Evolutionary conservation across 805 yeast genomes (phyloP), one percentile per base, ranked within the genome.

Genomic region (Brettanomyces custersianus): DNA sequence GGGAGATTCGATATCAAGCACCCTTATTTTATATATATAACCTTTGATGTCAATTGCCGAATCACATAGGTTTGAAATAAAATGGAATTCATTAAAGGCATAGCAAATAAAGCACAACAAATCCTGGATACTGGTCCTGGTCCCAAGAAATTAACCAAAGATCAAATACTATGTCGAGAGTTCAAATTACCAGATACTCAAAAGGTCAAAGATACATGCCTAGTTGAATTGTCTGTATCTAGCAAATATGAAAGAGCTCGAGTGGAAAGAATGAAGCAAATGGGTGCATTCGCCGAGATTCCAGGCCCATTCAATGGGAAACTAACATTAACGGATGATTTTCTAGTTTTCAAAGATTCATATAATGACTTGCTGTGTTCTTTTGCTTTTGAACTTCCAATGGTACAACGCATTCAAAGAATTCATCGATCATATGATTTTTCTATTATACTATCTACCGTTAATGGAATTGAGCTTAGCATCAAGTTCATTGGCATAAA

Each of bases 401-500:
- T 95, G 1, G 62, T 92, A 26, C 77, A 81, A 49, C 78, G 86
- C 42, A 94, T 92, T 13, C 96, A 90, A 53, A 68, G 96, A 36
- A 68, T 86, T 16, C 94, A 94, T 9, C 68, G 77, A 38, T 68
- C 83, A 1, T 82, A 78, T 52, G 78, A 83, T 15, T 83, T 87
- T 59, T 87, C 95, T 2, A 65, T 92, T 15, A 63, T 77, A n/a
- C 59, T 90, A 11, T 66, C 72, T 5, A 74, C 94, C 2, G 76
- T 77, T 39, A 76, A 80, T 21, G 82, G 78, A 12, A 53, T 80
- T 38, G 68, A 67, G 35, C 49, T 87, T 2, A 66, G 78, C 3
- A 60, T 88, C 17, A 85, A 83, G 47, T 76, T 88, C 49, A 75
- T 85, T 20, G 96, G 95, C 1, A 61, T 85, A 36, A 69, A 84